phyloP scores from a whole-genome alignment of 352 stramenopile species.

The Blastocystis sp. region DNA sequence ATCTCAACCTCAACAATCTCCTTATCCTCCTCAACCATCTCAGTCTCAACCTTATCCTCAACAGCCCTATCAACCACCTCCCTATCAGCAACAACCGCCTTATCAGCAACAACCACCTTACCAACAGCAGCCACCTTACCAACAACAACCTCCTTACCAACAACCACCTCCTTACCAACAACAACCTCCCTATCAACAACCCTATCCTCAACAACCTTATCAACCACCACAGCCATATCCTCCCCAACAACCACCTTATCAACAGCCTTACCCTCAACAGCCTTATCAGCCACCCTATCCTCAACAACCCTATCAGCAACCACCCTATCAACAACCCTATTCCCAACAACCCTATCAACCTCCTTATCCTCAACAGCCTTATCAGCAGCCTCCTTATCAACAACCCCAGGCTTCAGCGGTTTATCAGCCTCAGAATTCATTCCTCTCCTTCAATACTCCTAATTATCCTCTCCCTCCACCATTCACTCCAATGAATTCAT shows the following conservation, averaged over 20 bases:
- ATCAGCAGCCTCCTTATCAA: not conserved
- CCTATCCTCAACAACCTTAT: too few relatives aligned
- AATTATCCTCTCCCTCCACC: too few relatives aligned
- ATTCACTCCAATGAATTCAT: too few relatives aligned
- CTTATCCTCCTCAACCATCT: too few relatives aligned
- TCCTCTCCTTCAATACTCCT: not conserved
- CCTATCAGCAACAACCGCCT: not conserved
- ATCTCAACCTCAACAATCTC: too few relatives aligned
- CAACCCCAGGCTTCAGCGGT: not conserved
- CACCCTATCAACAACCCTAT: not conserved
- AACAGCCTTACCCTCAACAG: too few relatives aligned
- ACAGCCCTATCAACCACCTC: not conserved
- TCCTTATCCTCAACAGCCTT: not conserved
- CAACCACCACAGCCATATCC: too few relatives aligned
- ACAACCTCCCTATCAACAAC: not conserved
- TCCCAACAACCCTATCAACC: not conserved
- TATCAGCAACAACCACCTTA: not conserved
- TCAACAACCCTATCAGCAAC: not conserved
- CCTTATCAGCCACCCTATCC: not conserved
- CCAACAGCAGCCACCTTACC: not conserved
- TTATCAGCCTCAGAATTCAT: too few relatives aligned
- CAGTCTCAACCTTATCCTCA: too few relatives aligned
- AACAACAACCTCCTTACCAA: not conserved
- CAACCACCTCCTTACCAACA: not conserved
- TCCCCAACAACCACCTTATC: too few relatives aligned